Conservation (phyloP, 1,284 basidiomycete genomes). For the Blastosporella zonata region DNA sequence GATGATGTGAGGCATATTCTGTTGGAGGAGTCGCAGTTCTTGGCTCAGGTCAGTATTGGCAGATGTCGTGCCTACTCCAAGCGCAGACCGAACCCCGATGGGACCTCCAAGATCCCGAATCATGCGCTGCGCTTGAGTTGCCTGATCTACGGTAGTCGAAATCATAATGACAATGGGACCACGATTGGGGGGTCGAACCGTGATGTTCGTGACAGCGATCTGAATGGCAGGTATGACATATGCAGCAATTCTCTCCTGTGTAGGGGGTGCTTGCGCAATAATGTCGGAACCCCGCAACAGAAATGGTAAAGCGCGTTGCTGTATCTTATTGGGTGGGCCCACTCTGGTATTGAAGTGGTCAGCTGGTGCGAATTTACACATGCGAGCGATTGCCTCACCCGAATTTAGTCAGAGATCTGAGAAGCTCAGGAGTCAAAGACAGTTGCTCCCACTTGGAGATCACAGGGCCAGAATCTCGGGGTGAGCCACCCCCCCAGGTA, state of each 20-base stretch:
- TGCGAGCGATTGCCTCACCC: conserved; percentile 61
- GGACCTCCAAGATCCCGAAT: conserved; percentile 91
- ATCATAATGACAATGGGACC: conserved; percentile 91
- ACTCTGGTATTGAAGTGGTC: conserved; percentile 50
- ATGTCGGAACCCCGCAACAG: conserved; percentile 92
- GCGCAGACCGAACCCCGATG: conserved; percentile 84
- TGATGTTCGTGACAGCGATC: conserved; percentile 66
- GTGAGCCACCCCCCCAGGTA: conserved; percentile 48
- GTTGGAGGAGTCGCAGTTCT: conserved; percentile 82
- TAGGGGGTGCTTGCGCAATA: conserved; percentile 97
- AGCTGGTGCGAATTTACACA: background rate
- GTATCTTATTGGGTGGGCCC: conserved; percentile 98
- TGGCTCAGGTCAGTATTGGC: conserved; percentile 65
- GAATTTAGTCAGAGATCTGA: conserved; percentile 89
- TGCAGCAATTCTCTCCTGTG: conserved; percentile 96
- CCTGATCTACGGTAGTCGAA: conserved; percentile 97
- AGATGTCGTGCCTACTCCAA: conserved; percentile 78
- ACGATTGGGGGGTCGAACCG: conserved; percentile 52
- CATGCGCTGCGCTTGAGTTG: conserved; percentile 97
- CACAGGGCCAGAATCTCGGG: conserved; percentile 77
- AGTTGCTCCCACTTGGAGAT: conserved; percentile 97
- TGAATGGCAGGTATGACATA: conserved; percentile 95
- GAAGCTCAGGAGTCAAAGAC: conserved; percentile 80
- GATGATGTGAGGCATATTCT: conserved; percentile 91
- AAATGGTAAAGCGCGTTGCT: conserved; percentile 94